phyloP scores from a whole-genome alignment of 305 asterid genomes.

The Lippia alba region DNA sequence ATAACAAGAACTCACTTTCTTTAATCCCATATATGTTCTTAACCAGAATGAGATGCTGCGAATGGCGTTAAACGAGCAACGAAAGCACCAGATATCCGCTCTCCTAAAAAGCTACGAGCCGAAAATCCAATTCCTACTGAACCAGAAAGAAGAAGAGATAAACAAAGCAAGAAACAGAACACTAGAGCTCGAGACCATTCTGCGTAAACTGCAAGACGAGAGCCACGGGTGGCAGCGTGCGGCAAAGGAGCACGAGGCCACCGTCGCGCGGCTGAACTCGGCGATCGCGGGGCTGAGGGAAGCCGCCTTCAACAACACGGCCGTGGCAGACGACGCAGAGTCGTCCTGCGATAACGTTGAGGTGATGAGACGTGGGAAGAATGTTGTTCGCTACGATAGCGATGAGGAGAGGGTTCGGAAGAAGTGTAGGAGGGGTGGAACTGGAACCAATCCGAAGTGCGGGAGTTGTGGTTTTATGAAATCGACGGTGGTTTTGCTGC shows the following conservation, averaged over 20 bases:
- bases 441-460: constrained; percentile 37
- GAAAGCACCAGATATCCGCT: constrained; percentile 40
- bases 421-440: constrained; percentile 30
- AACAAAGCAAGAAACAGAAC: constrained; percentile 41
- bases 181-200: constrained; percentile 49
- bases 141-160: constrained; percentile 62
- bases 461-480: constrained; percentile 52
- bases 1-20: neutral
- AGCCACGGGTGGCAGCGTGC: constrained; percentile 56
- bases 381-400: too few species aligned
- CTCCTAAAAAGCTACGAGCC: constrained; percentile 53
- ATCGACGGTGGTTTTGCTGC: constrained; percentile 63
- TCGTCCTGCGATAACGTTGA: constrained; percentile 51
- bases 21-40: neutral
- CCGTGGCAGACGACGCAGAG: constrained; percentile 55
- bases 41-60: constrained; percentile 67
- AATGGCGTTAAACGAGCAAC: constrained; percentile 54
- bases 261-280: constrained; percentile 47
- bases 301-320: neutral
- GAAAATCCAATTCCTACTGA: constrained; percentile 39
- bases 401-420: neutral
- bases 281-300: constrained; percentile 56
- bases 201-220: constrained; percentile 52
- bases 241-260: constrained; percentile 56
- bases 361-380: too few species aligned